Conservation (phyloP, 371 early-diverging fungal species). For the Mucor piriformis region DNA sequence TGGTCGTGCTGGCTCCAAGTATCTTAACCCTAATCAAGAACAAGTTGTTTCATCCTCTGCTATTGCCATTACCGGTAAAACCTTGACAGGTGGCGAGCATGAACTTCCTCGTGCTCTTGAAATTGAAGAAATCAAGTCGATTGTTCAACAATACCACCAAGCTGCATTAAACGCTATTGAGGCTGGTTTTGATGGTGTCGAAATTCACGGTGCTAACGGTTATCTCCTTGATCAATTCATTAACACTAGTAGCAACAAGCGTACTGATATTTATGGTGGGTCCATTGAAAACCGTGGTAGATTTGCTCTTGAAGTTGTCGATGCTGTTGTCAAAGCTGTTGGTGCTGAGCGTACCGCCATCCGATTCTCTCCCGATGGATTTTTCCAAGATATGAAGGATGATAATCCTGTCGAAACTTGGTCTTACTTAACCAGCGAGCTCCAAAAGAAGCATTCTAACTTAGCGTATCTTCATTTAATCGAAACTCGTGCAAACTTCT, state of each 20-base stretch:
- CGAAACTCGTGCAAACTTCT: slow-evolving; percentile 21
- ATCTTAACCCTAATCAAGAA: neutral
- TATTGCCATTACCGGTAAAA: neutral
- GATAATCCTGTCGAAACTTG: slow-evolving; percentile 31
- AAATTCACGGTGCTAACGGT: slow-evolving; percentile 71
- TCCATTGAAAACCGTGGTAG: slow-evolving; percentile 74
- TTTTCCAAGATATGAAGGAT: slow-evolving; percentile 29
- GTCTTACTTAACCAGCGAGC: slow-evolving; percentile 18
- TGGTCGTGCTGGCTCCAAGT: slow-evolving; percentile 24
- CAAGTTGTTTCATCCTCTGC: slow-evolving; percentile 25
- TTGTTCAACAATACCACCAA: slow-evolving; percentile 59
- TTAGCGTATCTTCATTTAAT: slow-evolving; percentile 35
- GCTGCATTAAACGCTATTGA: slow-evolving; percentile 42
- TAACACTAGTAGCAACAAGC: slow-evolving; percentile 55
- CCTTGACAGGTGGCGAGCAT: neutral
- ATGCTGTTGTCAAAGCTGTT: slow-evolving; percentile 45
- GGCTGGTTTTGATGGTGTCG: slow-evolving; percentile 68
- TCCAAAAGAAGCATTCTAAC: slow-evolving; percentile 22
- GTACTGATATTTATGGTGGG: slow-evolving; percentile 65
- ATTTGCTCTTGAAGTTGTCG: slow-evolving; percentile 61
- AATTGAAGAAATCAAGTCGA: slow-evolving; percentile 59
- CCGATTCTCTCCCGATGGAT: slow-evolving; percentile 19
- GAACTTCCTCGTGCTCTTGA: slow-evolving; percentile 65
- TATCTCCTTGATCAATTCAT: slow-evolving; percentile 66
- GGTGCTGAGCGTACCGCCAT: slow-evolving; percentile 25